Evolutionary conservation across 2,329 filamentous ascomycete genomes (phyloP).

Genomic region (Boeremia exigua): DNA sequence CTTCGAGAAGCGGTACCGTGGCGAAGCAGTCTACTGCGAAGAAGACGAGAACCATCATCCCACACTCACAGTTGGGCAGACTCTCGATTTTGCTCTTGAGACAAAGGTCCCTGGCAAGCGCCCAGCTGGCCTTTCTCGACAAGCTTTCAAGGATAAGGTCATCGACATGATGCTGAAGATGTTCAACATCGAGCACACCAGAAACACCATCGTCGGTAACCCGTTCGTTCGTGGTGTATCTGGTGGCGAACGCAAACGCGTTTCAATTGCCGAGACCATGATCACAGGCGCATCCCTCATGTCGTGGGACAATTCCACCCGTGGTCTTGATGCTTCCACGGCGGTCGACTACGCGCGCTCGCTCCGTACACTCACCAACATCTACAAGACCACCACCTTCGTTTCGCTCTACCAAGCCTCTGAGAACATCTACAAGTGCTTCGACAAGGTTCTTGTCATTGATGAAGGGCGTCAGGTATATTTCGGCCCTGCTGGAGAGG

Average conservation of each 20-base stretch:
- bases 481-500: constrained; percentile 72
- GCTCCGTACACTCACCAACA: constrained; percentile 71
- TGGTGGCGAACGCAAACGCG: constrained; percentile 79
- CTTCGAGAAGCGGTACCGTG: constrained; percentile 74
- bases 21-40: constrained; percentile 84
- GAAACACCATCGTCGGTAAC: constrained; percentile 83
- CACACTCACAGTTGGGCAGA: constrained; percentile 86
- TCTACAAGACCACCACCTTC: constrained; percentile 83
- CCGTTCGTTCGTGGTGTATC: constrained; percentile 78
- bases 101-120: constrained; percentile 84
- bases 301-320: constrained; percentile 64
- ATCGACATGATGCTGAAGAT: constrained; percentile 79
- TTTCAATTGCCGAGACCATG: constrained; percentile 85
- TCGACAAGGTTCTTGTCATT: constrained; percentile 85
- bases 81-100: constrained; percentile 82
- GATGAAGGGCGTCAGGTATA: constrained; percentile 77
- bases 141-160: constrained; percentile 78
- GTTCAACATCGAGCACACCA: constrained; percentile 93
- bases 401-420: constrained; percentile 87
- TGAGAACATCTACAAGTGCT: constrained; percentile 78
- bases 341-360: constrained; percentile 58
- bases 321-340: constrained; percentile 57
- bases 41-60: constrained; percentile 87
- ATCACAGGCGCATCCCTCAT: constrained; percentile 73
- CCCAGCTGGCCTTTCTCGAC: constrained; percentile 73